These are phyloP conservation scores for Harringtonia lauricola DNA, from an alignment of 2,329 filamentous ascomycete species.

Conservation along the genomic window DNA sequence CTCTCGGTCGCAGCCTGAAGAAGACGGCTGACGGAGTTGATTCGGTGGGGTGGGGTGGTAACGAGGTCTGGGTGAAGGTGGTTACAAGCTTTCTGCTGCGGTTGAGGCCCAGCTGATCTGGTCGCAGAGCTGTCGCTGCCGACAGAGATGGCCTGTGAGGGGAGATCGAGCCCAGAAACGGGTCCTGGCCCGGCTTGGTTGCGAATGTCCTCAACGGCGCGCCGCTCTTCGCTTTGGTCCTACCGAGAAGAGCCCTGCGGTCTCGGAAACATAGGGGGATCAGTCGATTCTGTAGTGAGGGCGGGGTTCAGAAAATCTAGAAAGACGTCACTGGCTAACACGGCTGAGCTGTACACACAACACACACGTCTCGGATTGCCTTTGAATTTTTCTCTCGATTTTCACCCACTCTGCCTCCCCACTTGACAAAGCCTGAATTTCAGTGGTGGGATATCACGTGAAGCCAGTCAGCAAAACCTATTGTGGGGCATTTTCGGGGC, in stretches of 20 bases:
- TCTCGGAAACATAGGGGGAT: neutral
- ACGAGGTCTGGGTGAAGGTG: neutral
- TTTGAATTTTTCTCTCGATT: slow-evolving; percentile 2
- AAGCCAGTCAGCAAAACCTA: too few relatives aligned
- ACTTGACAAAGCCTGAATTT: too few relatives aligned
- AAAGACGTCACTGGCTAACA: neutral
- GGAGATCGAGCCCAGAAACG: neutral
- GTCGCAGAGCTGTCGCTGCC: neutral
- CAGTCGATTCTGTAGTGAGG: neutral
- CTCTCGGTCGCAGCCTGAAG: neutral
- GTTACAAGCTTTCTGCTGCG: neutral
- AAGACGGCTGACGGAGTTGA: neutral
- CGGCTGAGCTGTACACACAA: too few relatives aligned
- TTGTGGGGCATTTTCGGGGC: too few relatives aligned
- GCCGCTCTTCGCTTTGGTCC: slow-evolving; percentile 3
- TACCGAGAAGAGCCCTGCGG: slow-evolving; percentile 2
- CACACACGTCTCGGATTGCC: neutral
- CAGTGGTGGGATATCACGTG: slow-evolving; percentile 1
- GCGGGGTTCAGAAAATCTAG: neutral
- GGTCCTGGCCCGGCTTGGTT: slow-evolving; percentile 1
- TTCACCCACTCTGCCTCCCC: neutral
- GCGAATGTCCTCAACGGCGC: neutral
- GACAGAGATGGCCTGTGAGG: neutral
- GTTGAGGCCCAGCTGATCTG: neutral
- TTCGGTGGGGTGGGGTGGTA: neutral